These are phyloP conservation scores for Thalassia testudinum DNA, from an alignment of 116 monocot genomes.

Conservation along the genomic window DNA sequence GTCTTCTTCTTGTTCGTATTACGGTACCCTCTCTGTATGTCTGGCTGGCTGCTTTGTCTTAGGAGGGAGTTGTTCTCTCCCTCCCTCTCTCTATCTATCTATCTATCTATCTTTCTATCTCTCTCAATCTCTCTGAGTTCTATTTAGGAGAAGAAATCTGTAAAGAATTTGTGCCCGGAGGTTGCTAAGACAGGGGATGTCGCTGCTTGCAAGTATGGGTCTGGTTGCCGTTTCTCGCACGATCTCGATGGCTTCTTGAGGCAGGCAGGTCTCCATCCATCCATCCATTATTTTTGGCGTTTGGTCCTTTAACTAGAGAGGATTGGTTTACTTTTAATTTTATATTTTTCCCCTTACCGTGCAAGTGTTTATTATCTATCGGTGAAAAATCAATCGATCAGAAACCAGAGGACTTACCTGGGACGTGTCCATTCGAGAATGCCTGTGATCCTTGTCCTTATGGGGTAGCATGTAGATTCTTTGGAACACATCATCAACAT, in stretches of 20 bases:
- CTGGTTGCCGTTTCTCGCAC: slow-evolving; percentile 73
- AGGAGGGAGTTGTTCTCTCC: no score
- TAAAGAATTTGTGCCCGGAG: slow-evolving; percentile 51
- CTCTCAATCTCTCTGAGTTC: not conserved
- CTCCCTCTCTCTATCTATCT: no score
- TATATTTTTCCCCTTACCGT: no score
- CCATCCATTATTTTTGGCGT: not conserved
- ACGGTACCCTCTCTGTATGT: no score
- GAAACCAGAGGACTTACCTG: slow-evolving; percentile 80
- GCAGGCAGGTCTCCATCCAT: no score
- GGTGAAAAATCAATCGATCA: no score
- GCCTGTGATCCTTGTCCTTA: slow-evolving; percentile 50
- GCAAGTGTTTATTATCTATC: no score
- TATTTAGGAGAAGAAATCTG: slow-evolving; percentile 52
- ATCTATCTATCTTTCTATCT: not conserved
- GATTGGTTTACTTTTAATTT: no score
- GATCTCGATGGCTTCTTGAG: slow-evolving; percentile 62
- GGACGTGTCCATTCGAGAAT: slow-evolving; percentile 54
- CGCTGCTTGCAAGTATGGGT: slow-evolving; percentile 39
- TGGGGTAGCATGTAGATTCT: slow-evolving; percentile 75
- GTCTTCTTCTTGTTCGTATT: not conserved
- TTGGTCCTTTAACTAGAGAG: no score
- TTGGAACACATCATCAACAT: slow-evolving; percentile 27
- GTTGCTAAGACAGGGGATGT: slow-evolving; percentile 48
- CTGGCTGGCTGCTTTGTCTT: no score